phyloP scores from a whole-genome alignment of 2,329 filamentous ascomycete species.

The Colletotrichum nymphaeae region DNA sequence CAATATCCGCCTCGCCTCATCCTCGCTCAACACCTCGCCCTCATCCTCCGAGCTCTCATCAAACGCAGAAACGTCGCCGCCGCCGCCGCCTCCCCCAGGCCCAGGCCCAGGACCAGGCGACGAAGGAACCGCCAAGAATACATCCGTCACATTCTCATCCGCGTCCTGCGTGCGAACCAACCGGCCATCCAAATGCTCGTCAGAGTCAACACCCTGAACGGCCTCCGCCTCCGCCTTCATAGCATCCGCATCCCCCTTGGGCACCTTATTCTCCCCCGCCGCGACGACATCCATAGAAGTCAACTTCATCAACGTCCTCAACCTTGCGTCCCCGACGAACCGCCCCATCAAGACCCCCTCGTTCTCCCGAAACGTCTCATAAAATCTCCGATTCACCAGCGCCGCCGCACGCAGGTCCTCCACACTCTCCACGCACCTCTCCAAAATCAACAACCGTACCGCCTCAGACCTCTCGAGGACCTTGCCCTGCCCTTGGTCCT shows the following conservation, averaged over 20 bases:
- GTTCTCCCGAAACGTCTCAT: conserved; percentile 57
- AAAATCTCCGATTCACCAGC: conserved; percentile 55
- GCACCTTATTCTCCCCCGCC: conserved; percentile 42
- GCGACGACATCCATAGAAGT: not conserved
- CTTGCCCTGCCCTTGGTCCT: not conserved
- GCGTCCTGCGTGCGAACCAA: not conserved
- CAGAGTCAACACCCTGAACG: conserved; percentile 31
- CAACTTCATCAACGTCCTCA: conserved; percentile 19
- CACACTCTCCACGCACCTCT: conserved; percentile 48
- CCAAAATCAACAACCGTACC: conserved; percentile 53
- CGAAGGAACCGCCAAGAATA: no score
- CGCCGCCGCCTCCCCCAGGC: no score
- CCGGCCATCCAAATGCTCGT: not conserved
- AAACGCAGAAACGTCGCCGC: not conserved
- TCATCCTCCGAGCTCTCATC: not conserved
- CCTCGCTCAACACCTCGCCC: conserved; percentile 1
- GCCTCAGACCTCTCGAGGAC: conserved; percentile 47
- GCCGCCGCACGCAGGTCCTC: conserved; percentile 57
- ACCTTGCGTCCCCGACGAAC: conserved; percentile 39
- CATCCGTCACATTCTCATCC: not conserved
- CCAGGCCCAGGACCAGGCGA: not conserved
- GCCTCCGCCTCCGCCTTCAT: conserved; percentile 42
- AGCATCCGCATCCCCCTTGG: conserved; percentile 43
- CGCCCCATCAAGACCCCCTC: conserved; percentile 50
- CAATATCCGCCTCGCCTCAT: conserved; percentile 13